phyloP scores from a whole-genome alignment of 257 asterid genomes.

The Salvia splendens region DNA sequence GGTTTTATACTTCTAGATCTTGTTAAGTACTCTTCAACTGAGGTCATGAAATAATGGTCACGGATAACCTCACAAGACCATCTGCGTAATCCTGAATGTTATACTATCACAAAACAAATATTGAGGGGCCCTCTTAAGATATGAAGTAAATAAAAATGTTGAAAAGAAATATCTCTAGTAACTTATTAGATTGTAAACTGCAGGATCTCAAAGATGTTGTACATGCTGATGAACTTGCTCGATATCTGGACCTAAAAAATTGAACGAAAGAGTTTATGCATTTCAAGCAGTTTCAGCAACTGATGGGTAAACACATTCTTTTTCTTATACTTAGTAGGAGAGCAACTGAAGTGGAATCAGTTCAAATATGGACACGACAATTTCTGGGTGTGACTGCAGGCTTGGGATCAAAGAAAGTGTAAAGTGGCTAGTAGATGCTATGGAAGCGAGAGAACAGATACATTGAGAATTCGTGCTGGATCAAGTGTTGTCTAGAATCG shows the following conservation, averaged over 20 bases:
- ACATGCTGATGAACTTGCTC: slow-evolving; percentile 73
- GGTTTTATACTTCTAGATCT: not conserved
- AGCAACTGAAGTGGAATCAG: not conserved
- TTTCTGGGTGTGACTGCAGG: slow-evolving; percentile 45
- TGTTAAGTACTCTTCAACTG: not conserved
- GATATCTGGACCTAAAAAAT: slow-evolving; percentile 76
- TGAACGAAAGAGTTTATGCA: slow-evolving; percentile 75
- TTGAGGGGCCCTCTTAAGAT: not conserved
- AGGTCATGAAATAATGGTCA: not conserved
- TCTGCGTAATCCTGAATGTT: not conserved
- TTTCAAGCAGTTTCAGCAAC: slow-evolving; percentile 73
- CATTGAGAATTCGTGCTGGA: slow-evolving; percentile 69
- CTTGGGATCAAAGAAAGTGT: slow-evolving; percentile 81
- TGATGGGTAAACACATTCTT: slow-evolving; percentile 57
- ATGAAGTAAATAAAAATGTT: not conserved
- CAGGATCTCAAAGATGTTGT: slow-evolving; percentile 88
- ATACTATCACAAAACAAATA: not conserved
- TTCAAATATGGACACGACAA: slow-evolving; percentile 9
- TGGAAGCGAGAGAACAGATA: slow-evolving; percentile 88
- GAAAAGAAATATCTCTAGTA: not conserved
- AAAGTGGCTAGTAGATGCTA: slow-evolving; percentile 84
- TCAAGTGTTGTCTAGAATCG: slow-evolving; percentile 38
- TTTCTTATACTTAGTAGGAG: not conserved
- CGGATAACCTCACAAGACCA: not conserved
- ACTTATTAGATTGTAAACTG: slow-evolving; percentile 13